Evolutionary conservation across 257 asterid genomes (phyloP), one percentile per base, ranked within the genome.

Genomic region (Petunia axillaris): DNA sequence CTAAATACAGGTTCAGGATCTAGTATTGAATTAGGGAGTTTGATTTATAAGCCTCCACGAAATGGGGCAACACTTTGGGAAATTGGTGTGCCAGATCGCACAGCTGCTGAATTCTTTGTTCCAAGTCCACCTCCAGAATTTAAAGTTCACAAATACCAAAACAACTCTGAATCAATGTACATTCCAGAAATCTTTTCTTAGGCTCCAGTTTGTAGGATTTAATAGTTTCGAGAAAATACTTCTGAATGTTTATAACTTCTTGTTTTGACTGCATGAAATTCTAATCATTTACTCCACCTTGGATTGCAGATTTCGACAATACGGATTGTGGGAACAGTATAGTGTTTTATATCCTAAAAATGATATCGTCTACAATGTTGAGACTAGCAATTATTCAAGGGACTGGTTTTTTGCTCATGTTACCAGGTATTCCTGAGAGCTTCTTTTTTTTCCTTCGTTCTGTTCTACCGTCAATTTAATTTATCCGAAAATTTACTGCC

Each of bases 381-480:
- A 90, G 16, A 37, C 16, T 1, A 89, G 93, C 64, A 82, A 91
- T 62, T 87, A 84, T 59, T 79, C 46, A 4, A 87, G 10, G 68
- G 91, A 91, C 4, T 93, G 93, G 97, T 93, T 93, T 81, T 93
- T 84, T 65, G 90, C 90, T 39, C 97, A 93, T 10, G 90, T 86
- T 35, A 81, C 88, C 5, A 90, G 94, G 91, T 90, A 82, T 8
- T 14, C 38, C 2, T 46, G 9, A 2, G 38, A 63, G n/a, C 44
- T 62, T 5, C 44, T 3, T 25, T 11, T 59, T 11, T 6, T 39
- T 63, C 68, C 14, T 50, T 60, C 14, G 55, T 50, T 50, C 55
- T 50, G 8, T 3, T 50, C 8, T 52, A 52, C 10, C 25, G 25
- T 25, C 25, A 25, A 25, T 25, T 25, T 25, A 25, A 25, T 25